These are phyloP conservation scores for Graphilbum sp. DNA, from an alignment of 2,329 filamentous ascomycete species.

Conservation along the genomic window DNA sequence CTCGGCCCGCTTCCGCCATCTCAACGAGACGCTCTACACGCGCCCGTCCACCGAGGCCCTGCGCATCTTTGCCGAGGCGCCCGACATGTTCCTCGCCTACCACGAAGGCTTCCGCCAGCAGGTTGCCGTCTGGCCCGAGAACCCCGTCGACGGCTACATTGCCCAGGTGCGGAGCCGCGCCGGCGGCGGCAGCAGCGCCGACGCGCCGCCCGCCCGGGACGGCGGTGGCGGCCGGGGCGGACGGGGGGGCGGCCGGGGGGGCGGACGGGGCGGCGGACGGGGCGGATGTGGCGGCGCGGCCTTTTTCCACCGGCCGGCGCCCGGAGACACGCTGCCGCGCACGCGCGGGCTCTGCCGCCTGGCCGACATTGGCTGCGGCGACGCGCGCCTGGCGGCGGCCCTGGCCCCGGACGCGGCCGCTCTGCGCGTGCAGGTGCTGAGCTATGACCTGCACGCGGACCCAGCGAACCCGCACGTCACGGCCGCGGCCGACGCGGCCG, in stretches of 20 bases:
- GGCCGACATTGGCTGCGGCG: conserved; percentile 85
- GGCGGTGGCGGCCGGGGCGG: too few relatives aligned
- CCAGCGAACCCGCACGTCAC: conserved; percentile 53
- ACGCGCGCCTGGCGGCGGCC: conserved; percentile 61
- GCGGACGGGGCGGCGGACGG: background rate
- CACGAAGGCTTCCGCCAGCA: conserved; percentile 93
- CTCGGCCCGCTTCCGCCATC: conserved; percentile 87
- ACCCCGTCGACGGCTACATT: conserved; percentile 84
- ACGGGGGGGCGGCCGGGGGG: background rate
- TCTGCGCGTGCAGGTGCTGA: conserved; percentile 59
- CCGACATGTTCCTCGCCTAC: conserved; percentile 91
- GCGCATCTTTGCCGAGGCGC: conserved; percentile 63
- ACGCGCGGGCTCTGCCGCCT: conserved; percentile 60
- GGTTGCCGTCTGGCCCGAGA: conserved; percentile 90
- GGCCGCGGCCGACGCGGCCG: conserved; percentile 76
- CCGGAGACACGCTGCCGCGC: conserved; percentile 44
- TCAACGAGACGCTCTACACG: conserved; percentile 95
- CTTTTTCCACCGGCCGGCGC: background rate
- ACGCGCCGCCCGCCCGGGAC: too few relatives aligned
- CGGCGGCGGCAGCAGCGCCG: conserved; percentile 1
- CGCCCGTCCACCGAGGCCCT: conserved; percentile 74
- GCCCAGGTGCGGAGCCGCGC: conserved; percentile 46
- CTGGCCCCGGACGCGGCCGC: conserved; percentile 47
- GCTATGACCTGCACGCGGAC: conserved; percentile 60
- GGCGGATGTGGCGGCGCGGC: background rate